These are phyloP conservation scores for Lobosporangium transversale DNA, from an alignment of 192 early-diverging fungal species.

Conservation along the genomic window DNA sequence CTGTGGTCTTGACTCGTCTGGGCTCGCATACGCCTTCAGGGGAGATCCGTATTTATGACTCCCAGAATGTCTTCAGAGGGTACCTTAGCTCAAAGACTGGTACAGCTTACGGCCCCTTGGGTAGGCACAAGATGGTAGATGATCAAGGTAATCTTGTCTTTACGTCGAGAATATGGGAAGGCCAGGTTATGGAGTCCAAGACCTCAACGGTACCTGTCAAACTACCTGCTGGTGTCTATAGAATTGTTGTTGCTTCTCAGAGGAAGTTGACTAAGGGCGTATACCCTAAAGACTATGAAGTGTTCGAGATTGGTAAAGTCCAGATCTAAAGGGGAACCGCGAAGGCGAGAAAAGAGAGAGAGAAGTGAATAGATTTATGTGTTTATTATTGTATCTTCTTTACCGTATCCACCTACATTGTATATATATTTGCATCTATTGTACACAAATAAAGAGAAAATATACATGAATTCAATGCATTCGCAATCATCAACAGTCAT, in stretches of 20 bases:
- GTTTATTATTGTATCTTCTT: too few species aligned
- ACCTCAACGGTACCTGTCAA: conserved; percentile 14
- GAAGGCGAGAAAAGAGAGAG: too few species aligned
- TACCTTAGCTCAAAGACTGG: conserved; percentile 6
- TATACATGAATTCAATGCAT: too few species aligned
- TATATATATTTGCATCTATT: too few species aligned
- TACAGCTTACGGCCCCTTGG: conserved; percentile 4
- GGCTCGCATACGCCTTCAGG: conserved; percentile 36
- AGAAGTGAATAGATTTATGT: too few species aligned
- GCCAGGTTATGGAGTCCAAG: conserved; percentile 18
- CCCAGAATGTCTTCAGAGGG: conserved; percentile 16
- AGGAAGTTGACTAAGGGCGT: conserved; percentile 34
- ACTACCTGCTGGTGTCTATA: conserved; percentile 16
- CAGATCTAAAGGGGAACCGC: too few species aligned
- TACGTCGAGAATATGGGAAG: conserved; percentile 18
- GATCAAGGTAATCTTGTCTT: conserved; percentile 17
- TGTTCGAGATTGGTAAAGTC: conserved; percentile 21
- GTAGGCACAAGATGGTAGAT: conserved; percentile 28
- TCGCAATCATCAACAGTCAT: too few species aligned
- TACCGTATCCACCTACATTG: too few species aligned
- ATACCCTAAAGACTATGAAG: conserved; percentile 37
- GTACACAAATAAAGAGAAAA: too few species aligned
- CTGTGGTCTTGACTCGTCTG: conserved; percentile 18
- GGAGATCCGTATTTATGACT: conserved; percentile 28
- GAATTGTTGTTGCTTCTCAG: conserved; percentile 34